phyloP scores from a whole-genome alignment of 108 stramenopile genomes.

The Nitzschia putrida region DNA sequence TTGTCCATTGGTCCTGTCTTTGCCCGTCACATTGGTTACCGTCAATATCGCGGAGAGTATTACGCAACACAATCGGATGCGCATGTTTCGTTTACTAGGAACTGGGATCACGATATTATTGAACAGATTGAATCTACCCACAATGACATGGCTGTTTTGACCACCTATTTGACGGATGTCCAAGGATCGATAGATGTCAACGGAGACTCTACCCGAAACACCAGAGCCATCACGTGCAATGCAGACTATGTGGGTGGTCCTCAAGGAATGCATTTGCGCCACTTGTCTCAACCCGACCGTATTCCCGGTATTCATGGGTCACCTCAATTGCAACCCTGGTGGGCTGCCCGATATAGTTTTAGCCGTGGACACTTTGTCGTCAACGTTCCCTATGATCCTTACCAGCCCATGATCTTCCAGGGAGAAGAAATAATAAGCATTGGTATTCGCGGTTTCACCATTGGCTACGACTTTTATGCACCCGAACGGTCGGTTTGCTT shows the following conservation, averaged over 20 bases:
- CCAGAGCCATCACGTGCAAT: slow-evolving; percentile 91
- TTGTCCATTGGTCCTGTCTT: slow-evolving; percentile 87
- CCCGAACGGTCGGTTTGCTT: slow-evolving; percentile 85
- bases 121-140: slow-evolving; percentile 70
- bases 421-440: slow-evolving; percentile 92
- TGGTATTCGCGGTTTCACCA: slow-evolving; percentile 83
- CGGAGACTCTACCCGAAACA: slow-evolving; percentile 70
- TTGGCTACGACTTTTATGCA: slow-evolving; percentile 91
- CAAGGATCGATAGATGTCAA: slow-evolving; percentile 65
- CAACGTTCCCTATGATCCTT: slow-evolving; percentile 80
- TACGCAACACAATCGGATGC: slow-evolving; percentile 96
- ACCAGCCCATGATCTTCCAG: slow-evolving; percentile 49
- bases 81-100: slow-evolving; percentile 86
- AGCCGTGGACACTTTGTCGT: slow-evolving; percentile 83
- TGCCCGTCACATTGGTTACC: slow-evolving; percentile 86
- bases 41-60: slow-evolving; percentile 90
- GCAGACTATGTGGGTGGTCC: slow-evolving; percentile 81
- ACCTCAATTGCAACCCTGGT: slow-evolving; percentile 87
- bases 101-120: slow-evolving; percentile 92
- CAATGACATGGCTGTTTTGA: slow-evolving; percentile 92
- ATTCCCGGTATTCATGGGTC: slow-evolving; percentile 59
- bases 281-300: slow-evolving; percentile 85
- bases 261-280: slow-evolving; percentile 79
- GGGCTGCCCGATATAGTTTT: slow-evolving; percentile 92
- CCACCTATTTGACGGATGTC: slow-evolving; percentile 86